Conservation (phyloP, 805 yeast genomes). For the Danielozyma ontarioensis region DNA sequence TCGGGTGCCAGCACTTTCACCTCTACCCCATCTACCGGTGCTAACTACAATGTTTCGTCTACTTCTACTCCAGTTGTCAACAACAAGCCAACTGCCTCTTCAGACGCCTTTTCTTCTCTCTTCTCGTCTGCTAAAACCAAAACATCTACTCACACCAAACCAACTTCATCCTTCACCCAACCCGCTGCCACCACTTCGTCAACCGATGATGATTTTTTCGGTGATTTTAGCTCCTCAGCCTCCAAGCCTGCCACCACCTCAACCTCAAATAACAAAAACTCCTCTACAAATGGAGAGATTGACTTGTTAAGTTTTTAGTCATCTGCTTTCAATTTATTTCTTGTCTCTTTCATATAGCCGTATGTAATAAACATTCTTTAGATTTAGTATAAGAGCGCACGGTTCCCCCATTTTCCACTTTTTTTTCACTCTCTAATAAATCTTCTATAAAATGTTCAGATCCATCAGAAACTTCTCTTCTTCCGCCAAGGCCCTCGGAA, state of each 20-base stretch:
- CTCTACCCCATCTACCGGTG: background rate
- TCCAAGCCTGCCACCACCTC: constrained; percentile 14
- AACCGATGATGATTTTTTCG: constrained; percentile 25
- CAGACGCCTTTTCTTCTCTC: constrained; percentile 69
- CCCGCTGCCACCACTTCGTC: constrained; percentile 1
- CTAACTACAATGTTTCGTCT: constrained; percentile 11
- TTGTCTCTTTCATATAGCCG: too few species aligned
- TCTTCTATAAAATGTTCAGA: constrained; percentile 11
- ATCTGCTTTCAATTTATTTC: too few species aligned
- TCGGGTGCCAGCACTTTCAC: constrained; percentile 4
- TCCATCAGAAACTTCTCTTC: constrained; percentile 48
- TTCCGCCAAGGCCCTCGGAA: constrained; percentile 39
- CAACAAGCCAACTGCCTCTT: constrained; percentile 8
- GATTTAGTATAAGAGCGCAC: background rate
- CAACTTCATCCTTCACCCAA: background rate
- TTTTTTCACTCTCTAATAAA: too few species aligned
- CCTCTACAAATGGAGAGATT: constrained; percentile 29
- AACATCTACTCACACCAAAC: constrained; percentile 2
- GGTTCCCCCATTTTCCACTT: too few species aligned
- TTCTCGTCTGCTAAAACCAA: constrained; percentile 60
- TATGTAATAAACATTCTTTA: background rate
- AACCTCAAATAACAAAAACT: constrained; percentile 6
- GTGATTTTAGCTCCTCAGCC: constrained; percentile 27
- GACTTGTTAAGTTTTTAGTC: constrained; percentile 46
- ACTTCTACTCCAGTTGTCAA: constrained; percentile 20